Evolutionary conservation across 2,329 filamentous ascomycete genomes (phyloP), one percentile per base, ranked within the genome.

Genomic region (Zalaria obscura): DNA sequence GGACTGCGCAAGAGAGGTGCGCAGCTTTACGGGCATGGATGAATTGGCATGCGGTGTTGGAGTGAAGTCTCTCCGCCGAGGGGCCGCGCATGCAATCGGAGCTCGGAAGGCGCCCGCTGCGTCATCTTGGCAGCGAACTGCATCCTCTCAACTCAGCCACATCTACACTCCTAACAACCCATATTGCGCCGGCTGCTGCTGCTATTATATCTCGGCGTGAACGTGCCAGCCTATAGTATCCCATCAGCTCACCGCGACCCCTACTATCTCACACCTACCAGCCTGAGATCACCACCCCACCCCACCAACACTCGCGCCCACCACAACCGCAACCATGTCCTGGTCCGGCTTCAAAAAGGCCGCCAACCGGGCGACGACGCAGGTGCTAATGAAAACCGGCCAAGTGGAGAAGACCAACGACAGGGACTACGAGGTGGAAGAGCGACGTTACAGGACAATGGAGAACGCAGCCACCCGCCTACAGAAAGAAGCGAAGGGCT

Each of bases 321-420:
- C 10, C 25, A 9, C 18, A 44, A 40, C 54, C 56, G 56, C 57
- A 58, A 66, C 59, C 48, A 82, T 82, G 78, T 81, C 78, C 64
- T 82, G 78, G 58, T 53, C 54, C 47, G 58, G 58, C 45, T 60
- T 60, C 55, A 61, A 61, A 49, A 60, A 59, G 50, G 56, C 55
- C 52, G 53, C 96, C 70, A 89, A 91, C 72, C 86, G 91, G 69
- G 89, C 89, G 56, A 95, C 89, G 65, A 98, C 93, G 68, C 88
- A 95, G 79, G 89, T 96, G 48, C 95, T 98, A 86, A 96, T 98
- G 89, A 98, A 98, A 75, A 93, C 88, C 44, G 85, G 91, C 46
- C 91, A 96, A 69, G 93, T 98, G 55, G 91, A 98, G 67, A 89
- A 91, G 68, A 98, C 91, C 26, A 95, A 89, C 62, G 91, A 98